Percentiles rank a stretch among this genome's conserved stretches.
phyloP scores from a whole-genome alignment of 2,329 filamentous ascomycete species.

The Trichoderma atrobrunneum region DNA sequence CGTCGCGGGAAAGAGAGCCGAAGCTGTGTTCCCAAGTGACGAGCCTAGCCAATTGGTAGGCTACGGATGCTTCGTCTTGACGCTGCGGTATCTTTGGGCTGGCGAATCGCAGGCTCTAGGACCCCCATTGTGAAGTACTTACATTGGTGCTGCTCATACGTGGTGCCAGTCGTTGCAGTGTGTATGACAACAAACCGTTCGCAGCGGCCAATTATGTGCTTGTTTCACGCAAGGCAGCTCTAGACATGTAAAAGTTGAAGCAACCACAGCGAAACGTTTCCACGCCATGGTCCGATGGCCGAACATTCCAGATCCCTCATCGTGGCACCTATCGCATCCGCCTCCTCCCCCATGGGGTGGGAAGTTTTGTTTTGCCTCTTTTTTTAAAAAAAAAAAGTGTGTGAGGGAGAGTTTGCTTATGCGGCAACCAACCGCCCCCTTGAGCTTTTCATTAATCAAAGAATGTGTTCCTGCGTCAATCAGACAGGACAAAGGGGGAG shows the following conservation, averaged over 20 bases:
- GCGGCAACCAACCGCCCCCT: neutral
- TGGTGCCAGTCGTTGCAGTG: slow-evolving; percentile 6
- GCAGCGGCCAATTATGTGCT: slow-evolving; percentile 8
- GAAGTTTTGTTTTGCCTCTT: neutral
- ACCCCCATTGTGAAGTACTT: neutral
- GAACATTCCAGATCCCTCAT: slow-evolving; percentile 1
- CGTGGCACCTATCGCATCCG: neutral
- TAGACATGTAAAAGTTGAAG: neutral
- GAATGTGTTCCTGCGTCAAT: slow-evolving; percentile 7
- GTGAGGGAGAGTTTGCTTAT: neutral
- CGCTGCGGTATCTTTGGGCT: neutral
- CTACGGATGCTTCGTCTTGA: neutral
- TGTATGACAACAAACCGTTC: slow-evolving; percentile 13
- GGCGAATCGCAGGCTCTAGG: slow-evolving; percentile 2
- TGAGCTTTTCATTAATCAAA: slow-evolving; percentile 2
- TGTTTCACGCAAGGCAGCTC: neutral
- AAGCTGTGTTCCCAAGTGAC: neutral
- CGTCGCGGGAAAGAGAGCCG: neutral
- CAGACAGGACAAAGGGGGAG: neutral
- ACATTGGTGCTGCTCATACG: neutral
- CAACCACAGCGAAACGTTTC: neutral
- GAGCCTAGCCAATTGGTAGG: neutral
- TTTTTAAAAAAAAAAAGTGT: neutral
- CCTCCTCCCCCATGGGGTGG: slow-evolving; percentile 7
- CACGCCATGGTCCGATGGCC: neutral